phyloP scores from a whole-genome alignment of 2,329 filamentous ascomycete species.

The Fusarium vanettenii region DNA sequence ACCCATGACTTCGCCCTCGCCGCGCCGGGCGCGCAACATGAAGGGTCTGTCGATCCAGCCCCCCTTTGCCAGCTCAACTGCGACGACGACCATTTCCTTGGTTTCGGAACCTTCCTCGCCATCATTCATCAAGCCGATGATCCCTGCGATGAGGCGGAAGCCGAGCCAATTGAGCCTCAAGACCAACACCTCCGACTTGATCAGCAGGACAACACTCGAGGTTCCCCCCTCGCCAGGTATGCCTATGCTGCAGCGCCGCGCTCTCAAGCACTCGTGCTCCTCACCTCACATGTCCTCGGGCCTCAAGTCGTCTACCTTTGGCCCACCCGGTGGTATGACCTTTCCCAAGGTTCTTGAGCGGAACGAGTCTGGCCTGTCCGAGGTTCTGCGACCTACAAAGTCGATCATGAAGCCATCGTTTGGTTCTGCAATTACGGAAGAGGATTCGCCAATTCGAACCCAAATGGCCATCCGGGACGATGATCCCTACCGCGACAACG shows the following conservation, averaged over 20 bases:
- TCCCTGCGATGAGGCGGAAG: slow-evolving; percentile 77
- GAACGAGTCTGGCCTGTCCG: slow-evolving; percentile 70
- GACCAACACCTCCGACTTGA: slow-evolving; percentile 71
- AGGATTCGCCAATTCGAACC: slow-evolving; percentile 68
- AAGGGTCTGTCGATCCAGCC: slow-evolving; percentile 86
- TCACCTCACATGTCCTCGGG: slow-evolving; percentile 74
- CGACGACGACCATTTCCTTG: slow-evolving; percentile 61
- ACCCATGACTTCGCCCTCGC: slow-evolving; percentile 76
- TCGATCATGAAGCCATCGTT: slow-evolving; percentile 51
- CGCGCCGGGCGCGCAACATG: slow-evolving; percentile 81
- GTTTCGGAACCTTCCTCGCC: slow-evolving; percentile 77
- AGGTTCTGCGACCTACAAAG: slow-evolving; percentile 66
- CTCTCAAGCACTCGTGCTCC: slow-evolving; percentile 75
- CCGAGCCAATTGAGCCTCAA: slow-evolving; percentile 83
- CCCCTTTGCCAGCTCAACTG: slow-evolving; percentile 58
- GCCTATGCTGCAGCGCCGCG: slow-evolving; percentile 70
- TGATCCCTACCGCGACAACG: slow-evolving; percentile 73
- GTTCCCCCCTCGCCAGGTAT: slow-evolving; percentile 67
- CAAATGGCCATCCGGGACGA: slow-evolving; percentile 69
- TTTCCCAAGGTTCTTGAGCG: slow-evolving; percentile 71
- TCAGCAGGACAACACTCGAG: slow-evolving; percentile 61
- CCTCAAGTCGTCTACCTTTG: slow-evolving; percentile 69
- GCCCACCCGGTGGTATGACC: slow-evolving; percentile 71
- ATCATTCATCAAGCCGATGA: slow-evolving; percentile 83
- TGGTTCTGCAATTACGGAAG: slow-evolving; percentile 62